Conservation (phyloP, 2,329 filamentous ascomycete genomes). For the Graphilbum fragrans region DNA sequence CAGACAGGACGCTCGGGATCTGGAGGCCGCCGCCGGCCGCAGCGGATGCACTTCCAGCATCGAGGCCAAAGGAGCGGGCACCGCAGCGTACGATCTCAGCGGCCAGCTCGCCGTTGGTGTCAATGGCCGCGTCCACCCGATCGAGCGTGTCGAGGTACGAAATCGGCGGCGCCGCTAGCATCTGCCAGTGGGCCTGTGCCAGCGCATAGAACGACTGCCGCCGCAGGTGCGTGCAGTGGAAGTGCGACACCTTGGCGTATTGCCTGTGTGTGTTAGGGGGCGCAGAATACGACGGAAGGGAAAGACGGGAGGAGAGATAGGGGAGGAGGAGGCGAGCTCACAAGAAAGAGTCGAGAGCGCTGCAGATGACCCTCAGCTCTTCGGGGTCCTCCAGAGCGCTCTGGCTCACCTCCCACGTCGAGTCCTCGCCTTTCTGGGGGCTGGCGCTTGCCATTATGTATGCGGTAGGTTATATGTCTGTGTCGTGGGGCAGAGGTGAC, state of each 20-base stretch:
- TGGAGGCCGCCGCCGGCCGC: slow-evolving; percentile 29
- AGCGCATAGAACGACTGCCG: slow-evolving; percentile 90
- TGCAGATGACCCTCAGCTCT: slow-evolving; percentile 68
- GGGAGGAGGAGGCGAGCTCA: slow-evolving; percentile 32
- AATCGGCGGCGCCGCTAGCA: slow-evolving; percentile 73
- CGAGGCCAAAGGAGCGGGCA: slow-evolving; percentile 51
- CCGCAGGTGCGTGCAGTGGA: slow-evolving; percentile 81
- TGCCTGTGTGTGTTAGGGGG: slow-evolving; percentile 41
- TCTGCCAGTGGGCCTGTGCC: slow-evolving; percentile 69
- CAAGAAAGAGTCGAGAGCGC: slow-evolving; percentile 81
- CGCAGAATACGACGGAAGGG: background rate
- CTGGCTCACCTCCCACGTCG: background rate
- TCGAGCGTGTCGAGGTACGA: slow-evolving; percentile 68
- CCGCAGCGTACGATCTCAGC: slow-evolving; percentile 63
- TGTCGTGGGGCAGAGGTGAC: too few relatives aligned
- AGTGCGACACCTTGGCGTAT: slow-evolving; percentile 75
- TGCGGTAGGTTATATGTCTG: too few relatives aligned
- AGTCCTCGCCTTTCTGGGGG: background rate
- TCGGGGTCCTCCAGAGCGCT: slow-evolving; percentile 46
- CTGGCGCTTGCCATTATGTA: background rate
- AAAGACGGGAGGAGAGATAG: background rate
- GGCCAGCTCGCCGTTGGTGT: slow-evolving; percentile 73
- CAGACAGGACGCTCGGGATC: too few relatives aligned
- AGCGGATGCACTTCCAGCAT: background rate
- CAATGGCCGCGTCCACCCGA: slow-evolving; percentile 76